Evolutionary conservation across 768 basidiomycete species (phyloP), one percentile per base, ranked within the genome.

Genomic region (Podaxis carcinomalis): DNA sequence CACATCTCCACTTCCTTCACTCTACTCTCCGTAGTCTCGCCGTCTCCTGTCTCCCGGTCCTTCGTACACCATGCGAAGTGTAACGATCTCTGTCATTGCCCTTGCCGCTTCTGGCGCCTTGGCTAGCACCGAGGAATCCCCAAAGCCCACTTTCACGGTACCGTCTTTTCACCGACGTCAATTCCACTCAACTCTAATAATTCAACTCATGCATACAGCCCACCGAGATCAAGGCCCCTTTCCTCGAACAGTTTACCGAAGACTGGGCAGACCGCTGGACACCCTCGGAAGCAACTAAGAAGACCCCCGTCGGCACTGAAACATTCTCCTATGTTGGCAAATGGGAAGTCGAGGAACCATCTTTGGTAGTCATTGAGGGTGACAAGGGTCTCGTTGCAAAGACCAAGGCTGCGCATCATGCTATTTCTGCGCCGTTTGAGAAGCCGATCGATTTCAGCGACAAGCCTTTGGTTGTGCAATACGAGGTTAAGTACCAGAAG

Each of bases 401-500:
- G 81, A 89, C 87, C 77, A 94, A 95, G 80, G 97, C 97, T 58
- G 94, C 95, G 19, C 96, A 98, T 74, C 96, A 98, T 71, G 97
- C 97, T 72, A 98, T 99, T 74, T 98, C 96, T 62, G 93, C 95
- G 1, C 90, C 95, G 11, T 95, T 99, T 76, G 67, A 75, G 13
- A 72, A 81, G 60, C 82, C 92, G 56, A 78, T 98, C 69, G 87
- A 90, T 80, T 92, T 95, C 78, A 82, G 81, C 67, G 77, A 84
- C 60, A 83, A 95, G 75, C 90, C 95, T 47, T 81, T 98, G 49
- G 95, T 98, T 65, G 89, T 98, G 19, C 95, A 97, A 72, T 99
- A 99, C 69, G 97, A 99, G 73, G 97, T 97, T 79, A 96, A 98
- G 78, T 95, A 97, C 75, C 95, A 99, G 81, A 95, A 98, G 77